phyloP scores from a whole-genome alignment of 805 yeast species.

The Wickerhamiella allomyrinae region DNA sequence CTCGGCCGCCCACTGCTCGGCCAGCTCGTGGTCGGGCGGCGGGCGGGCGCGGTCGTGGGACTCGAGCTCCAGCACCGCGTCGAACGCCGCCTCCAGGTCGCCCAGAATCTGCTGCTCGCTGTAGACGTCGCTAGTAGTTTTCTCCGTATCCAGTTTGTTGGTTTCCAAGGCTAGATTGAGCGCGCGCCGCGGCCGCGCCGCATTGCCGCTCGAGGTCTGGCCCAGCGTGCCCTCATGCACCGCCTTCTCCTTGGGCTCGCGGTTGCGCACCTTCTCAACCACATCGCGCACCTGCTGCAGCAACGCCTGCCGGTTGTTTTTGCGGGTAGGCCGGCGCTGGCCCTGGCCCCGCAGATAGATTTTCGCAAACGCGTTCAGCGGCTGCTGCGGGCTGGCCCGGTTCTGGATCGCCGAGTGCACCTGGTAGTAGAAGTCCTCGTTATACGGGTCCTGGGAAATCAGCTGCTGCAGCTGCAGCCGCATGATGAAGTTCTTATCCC shows the following conservation, averaged over 20 bases:
- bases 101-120: constrained; percentile 40
- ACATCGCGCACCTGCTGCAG: constrained; percentile 96
- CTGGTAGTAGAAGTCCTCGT: constrained; percentile 92
- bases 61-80: constrained; percentile 65
- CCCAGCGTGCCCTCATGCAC: constrained; percentile 80
- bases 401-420: constrained; percentile 66
- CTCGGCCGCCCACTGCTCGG: constrained; percentile 23
- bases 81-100: constrained; percentile 64
- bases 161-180: constrained; percentile 22
- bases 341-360: constrained; percentile 51
- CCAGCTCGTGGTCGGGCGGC: constrained; percentile 21
- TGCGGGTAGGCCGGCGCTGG: constrained; percentile 74
- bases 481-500: constrained; percentile 91
- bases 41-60: constrained; percentile 50
- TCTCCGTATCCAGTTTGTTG: constrained; percentile 25
- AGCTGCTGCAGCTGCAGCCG: constrained; percentile 89
- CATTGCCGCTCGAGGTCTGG: constrained; percentile 9
- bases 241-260: constrained; percentile 54
- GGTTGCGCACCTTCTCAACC: constrained; percentile 76
- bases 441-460: constrained; percentile 92
- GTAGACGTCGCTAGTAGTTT: constrained; percentile 18
- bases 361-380: constrained; percentile 73
- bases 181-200: constrained; percentile 20
- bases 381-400: constrained; percentile 38
- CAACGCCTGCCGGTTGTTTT: constrained; percentile 49